Percentiles rank a stretch among this genome's conserved stretches.
These are phyloP conservation scores for Boletus speciosus DNA, from an alignment of 768 basidiomycete species.

Conservation along the genomic window DNA sequence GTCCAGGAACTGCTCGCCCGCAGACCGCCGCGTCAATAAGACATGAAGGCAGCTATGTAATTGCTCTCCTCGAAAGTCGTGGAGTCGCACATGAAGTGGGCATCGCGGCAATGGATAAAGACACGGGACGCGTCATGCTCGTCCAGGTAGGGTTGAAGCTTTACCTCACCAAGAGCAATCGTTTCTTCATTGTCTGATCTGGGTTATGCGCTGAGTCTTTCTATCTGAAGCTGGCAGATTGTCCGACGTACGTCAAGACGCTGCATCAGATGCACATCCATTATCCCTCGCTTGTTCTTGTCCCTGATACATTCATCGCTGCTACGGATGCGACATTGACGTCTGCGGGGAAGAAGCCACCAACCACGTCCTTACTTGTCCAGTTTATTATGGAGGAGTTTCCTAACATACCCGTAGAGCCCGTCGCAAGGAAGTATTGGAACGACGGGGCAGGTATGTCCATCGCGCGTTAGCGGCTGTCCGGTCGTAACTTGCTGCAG, in stretches of 20 bases:
- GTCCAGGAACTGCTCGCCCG: constrained; percentile 47
- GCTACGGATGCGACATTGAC: constrained; percentile 47
- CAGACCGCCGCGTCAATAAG: constrained; percentile 59
- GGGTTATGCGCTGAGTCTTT: background rate
- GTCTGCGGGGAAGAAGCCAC: constrained; percentile 42
- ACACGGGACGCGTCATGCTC: constrained; percentile 70
- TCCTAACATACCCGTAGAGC: constrained; percentile 60
- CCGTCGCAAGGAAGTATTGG: constrained; percentile 80
- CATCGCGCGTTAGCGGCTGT: background rate
- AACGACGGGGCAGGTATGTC: constrained; percentile 69
- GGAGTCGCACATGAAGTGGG: constrained; percentile 83
- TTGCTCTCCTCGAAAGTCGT: constrained; percentile 73
- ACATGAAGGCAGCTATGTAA: constrained; percentile 58
- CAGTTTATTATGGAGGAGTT: constrained; percentile 75
- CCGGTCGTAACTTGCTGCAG: constrained; percentile 33
- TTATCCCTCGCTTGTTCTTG: constrained; percentile 63
- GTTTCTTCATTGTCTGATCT: background rate
- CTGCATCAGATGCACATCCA: constrained; percentile 83
- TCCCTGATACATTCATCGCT: constrained; percentile 80
- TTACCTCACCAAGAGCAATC: background rate
- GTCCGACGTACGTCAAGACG: constrained; percentile 85
- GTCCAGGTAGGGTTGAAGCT: constrained; percentile 57
- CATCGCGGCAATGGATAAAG: constrained; percentile 79
- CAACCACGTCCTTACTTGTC: constrained; percentile 59
- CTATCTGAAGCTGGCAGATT: constrained; percentile 65